A percentile compares a stretch with the other conserved stretches of the same genome.
These are phyloP conservation scores for Xylariaceae sp. DNA, from an alignment of 2,329 filamentous ascomycete genomes.

Conservation along the genomic window DNA sequence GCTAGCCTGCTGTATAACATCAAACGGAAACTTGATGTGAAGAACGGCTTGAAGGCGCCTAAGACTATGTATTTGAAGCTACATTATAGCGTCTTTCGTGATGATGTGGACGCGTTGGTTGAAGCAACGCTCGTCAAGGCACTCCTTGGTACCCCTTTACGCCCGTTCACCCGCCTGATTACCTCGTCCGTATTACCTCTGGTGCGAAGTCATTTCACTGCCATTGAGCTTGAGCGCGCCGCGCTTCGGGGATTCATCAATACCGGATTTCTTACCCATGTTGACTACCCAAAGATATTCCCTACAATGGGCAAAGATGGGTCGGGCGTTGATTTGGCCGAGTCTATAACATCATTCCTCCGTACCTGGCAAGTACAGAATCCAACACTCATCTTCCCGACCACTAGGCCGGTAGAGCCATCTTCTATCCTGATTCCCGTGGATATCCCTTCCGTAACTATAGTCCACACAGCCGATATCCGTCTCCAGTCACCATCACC, in stretches of 20 bases:
- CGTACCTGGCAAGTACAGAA: conserved; percentile 35
- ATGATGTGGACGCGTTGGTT: conserved; percentile 58
- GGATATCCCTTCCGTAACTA: conserved; percentile 74
- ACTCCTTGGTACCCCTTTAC: conserved; percentile 38
- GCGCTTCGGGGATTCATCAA: conserved; percentile 48
- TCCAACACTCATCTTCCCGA: conserved; percentile 29
- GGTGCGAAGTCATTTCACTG: conserved; percentile 39
- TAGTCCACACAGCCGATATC: conserved; percentile 75
- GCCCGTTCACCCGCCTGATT: conserved; percentile 44
- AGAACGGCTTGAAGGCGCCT: conserved; percentile 32
- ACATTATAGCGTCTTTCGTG: conserved; percentile 69
- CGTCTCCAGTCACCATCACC: conserved; percentile 39
- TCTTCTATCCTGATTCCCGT: conserved; percentile 80
- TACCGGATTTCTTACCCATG: conserved; percentile 41
- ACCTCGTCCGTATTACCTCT: conserved; percentile 40
- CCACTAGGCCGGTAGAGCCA: conserved; percentile 36
- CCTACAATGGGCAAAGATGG: conserved; percentile 42
- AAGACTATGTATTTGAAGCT: conserved; percentile 62
- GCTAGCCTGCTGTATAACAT: conserved; percentile 78
- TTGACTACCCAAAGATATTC: conserved; percentile 47
- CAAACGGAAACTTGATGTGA: conserved; percentile 42
- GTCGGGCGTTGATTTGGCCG: conserved; percentile 32
- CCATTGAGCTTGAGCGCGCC: conserved; percentile 51
- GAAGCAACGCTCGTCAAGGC: conserved; percentile 37
- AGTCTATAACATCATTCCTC: conserved; percentile 32